phyloP scores from a whole-genome alignment of 1,284 basidiomycete species.

The Leccinum subrobustum region DNA sequence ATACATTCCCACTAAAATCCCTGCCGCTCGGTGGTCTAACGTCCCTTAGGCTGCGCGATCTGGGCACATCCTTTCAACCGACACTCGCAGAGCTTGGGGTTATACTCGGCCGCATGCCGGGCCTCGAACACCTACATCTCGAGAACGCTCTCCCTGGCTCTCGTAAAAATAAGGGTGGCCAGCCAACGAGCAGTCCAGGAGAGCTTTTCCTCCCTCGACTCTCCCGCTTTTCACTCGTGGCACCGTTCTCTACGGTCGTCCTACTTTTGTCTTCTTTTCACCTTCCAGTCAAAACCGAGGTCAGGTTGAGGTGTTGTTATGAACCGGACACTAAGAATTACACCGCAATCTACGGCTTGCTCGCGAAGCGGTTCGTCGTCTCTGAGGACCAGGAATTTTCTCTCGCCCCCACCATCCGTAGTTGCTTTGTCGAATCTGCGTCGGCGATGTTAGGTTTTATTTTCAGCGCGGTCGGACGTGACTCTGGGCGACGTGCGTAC shows the following conservation, averaged over 20 bases:
- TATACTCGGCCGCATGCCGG: slow-evolving; percentile 31
- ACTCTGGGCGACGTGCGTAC: slow-evolving; percentile 10
- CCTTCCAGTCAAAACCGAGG: slow-evolving; percentile 18
- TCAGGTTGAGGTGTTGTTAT: slow-evolving; percentile 20
- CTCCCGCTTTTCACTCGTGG: slow-evolving; percentile 21
- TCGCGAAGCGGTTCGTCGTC: slow-evolving; percentile 16
- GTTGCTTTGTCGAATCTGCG: slow-evolving; percentile 12
- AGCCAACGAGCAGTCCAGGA: slow-evolving; percentile 1
- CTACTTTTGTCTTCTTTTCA: slow-evolving; percentile 19
- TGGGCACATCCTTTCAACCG: slow-evolving; percentile 22
- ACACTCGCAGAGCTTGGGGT: slow-evolving; percentile 26
- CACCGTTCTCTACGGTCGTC: slow-evolving; percentile 18
- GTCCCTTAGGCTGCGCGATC: slow-evolving; percentile 28
- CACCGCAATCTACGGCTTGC: slow-evolving; percentile 17
- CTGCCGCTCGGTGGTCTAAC: slow-evolving; percentile 31
- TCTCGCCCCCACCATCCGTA: slow-evolving; percentile 14
- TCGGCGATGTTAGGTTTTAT: slow-evolving; percentile 5
- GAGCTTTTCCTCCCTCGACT: slow-evolving; percentile 20
- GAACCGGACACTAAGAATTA: slow-evolving; percentile 8
- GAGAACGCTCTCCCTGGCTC: slow-evolving; percentile 30
- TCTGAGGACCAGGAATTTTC: slow-evolving; percentile 1
- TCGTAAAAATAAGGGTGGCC: not conserved
- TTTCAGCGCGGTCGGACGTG: slow-evolving; percentile 16
- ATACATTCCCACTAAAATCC: slow-evolving; percentile 30
- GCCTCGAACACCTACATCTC: slow-evolving; percentile 32